Evolutionary conservation across 225 moss, liverwort and hornwort genomes (phyloP).

Genomic region (Polytrichum commune): DNA sequence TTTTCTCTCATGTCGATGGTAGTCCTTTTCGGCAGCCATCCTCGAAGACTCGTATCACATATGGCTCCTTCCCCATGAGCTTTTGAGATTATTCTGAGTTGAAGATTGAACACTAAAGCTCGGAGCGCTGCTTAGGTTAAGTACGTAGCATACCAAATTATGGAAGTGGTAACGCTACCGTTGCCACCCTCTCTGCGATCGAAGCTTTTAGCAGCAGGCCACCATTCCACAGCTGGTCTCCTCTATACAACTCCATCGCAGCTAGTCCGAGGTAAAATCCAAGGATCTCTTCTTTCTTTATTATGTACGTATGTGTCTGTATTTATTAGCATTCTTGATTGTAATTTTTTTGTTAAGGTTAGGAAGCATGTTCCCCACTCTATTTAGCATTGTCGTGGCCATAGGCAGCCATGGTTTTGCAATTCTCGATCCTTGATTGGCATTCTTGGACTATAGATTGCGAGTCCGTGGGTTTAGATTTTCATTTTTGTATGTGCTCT

Average conservation of each 20-base stretch:
- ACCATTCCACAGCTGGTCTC: constrained; percentile 45
- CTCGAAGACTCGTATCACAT: too few relatives aligned
- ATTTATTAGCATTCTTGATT: background rate
- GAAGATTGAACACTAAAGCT: too few relatives aligned
- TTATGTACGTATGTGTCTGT: background rate
- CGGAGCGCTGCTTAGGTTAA: background rate
- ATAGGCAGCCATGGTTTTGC: too few relatives aligned
- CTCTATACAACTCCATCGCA: constrained; percentile 43
- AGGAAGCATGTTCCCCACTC: too few relatives aligned
- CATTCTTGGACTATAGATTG: background rate
- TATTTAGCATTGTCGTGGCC: background rate
- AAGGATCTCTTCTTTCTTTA: background rate
- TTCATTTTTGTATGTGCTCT: too few relatives aligned
- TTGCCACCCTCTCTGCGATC: constrained; percentile 69
- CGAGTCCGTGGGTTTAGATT: background rate
- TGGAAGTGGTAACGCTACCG: constrained; percentile 67
- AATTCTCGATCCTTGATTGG: background rate
- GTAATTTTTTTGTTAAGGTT: background rate
- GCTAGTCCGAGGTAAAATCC: constrained; percentile 53
- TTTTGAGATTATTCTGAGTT: too few relatives aligned
- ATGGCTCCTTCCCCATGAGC: too few relatives aligned
- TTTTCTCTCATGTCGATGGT: too few relatives aligned
- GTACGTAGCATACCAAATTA: constrained; percentile 4
- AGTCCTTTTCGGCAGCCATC: too few relatives aligned
- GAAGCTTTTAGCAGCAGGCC: constrained; percentile 74